A percentile compares a stretch with the other conserved stretches of the same genome.
Evolutionary conservation across 2,329 filamentous ascomycete species (phyloP).

Genomic region (Trichoderma asperellum): DNA sequence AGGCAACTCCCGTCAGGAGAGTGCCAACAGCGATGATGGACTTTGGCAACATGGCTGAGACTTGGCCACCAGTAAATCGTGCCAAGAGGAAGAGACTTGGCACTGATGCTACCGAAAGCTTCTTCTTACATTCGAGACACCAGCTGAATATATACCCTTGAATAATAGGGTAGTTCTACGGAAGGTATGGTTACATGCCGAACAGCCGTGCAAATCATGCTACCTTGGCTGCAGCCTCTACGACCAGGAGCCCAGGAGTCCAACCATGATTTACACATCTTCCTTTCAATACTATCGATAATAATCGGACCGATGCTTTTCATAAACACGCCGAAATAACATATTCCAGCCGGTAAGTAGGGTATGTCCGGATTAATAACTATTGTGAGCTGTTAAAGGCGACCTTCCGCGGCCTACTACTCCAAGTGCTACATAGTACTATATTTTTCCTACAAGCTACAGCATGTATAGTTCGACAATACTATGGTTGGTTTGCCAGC

Average conservation of each 20-base stretch:
- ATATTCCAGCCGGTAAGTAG: background rate
- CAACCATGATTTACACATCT: slow-evolving; percentile 2
- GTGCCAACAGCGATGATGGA: background rate
- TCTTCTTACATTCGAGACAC: background rate
- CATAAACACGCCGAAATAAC: slow-evolving; percentile 2
- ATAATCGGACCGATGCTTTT: slow-evolving; percentile 7
- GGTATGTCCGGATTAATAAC: background rate
- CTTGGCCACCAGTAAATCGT: background rate
- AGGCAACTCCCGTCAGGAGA: background rate
- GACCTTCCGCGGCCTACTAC: background rate
- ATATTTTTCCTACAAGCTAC: background rate
- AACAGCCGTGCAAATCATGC: background rate
- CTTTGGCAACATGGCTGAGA: background rate
- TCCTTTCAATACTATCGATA: background rate
- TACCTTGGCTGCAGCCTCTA: background rate
- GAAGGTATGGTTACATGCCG: background rate
- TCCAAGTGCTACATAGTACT: background rate
- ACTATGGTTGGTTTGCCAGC: background rate
- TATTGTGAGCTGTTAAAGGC: background rate
- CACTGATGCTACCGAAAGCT: slow-evolving; percentile 9
- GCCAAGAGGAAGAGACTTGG: slow-evolving; percentile 10
- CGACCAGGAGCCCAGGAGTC: background rate
- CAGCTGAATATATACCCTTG: slow-evolving; percentile 15
- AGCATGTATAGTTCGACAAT: background rate
- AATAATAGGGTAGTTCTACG: background rate